Evolutionary conservation across 1,284 basidiomycete species (phyloP).

Genomic region (Chiua sp.): DNA sequence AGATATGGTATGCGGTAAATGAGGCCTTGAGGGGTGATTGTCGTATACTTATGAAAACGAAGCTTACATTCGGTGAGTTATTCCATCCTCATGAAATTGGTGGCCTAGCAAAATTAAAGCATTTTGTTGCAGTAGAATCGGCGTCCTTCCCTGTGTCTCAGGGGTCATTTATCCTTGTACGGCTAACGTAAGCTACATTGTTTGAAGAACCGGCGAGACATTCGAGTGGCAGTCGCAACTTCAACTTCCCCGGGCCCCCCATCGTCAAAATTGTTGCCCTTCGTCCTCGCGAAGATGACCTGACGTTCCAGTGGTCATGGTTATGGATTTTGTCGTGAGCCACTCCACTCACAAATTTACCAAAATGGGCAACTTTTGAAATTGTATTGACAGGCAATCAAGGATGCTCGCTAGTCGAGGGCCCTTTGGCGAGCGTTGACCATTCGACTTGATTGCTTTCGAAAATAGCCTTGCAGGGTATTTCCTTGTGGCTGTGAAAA

Average conservation of each 20-base stretch:
- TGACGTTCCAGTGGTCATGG: not conserved
- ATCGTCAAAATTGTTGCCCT: not conserved
- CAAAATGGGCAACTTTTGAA: conserved; percentile 25
- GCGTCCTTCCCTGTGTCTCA: not conserved
- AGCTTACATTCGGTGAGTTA: too few relatives aligned
- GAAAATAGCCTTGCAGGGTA: conserved; percentile 19
- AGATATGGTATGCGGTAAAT: too few relatives aligned
- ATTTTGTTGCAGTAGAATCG: too few relatives aligned
- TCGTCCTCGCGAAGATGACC: conserved; percentile 4
- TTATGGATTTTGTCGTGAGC: conserved; percentile 15
- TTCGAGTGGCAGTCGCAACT: not conserved
- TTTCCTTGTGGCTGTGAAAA: conserved; percentile 27
- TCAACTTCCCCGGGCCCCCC: not conserved
- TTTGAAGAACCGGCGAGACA: not conserved
- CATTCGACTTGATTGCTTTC: conserved; percentile 23
- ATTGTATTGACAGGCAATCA: conserved; percentile 9
- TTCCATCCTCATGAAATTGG: too few relatives aligned
- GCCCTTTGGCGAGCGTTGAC: conserved; percentile 5
- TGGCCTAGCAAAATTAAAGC: too few relatives aligned
- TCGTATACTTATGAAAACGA: too few relatives aligned
- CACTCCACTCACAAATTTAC: conserved; percentile 25
- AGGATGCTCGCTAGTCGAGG: conserved; percentile 8
- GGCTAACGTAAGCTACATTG: conserved; percentile 12
- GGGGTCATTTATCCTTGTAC: conserved; percentile 8
- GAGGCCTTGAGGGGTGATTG: too few relatives aligned